phyloP scores from a whole-genome alignment of 345 rosid genomes.

The Sapria himalayana region DNA sequence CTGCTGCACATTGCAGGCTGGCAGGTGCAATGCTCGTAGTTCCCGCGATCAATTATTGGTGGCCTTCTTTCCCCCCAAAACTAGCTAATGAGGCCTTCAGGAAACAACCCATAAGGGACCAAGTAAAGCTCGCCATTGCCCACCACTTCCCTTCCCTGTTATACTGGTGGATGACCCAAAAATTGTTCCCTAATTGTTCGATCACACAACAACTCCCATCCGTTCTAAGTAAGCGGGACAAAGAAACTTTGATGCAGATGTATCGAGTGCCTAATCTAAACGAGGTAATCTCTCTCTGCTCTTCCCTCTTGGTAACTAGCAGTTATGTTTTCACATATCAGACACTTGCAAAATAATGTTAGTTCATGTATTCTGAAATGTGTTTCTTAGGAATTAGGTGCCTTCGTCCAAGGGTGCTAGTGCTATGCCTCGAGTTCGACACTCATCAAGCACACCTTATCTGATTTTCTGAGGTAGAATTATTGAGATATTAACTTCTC shows the following conservation, averaged over 20 bases:
- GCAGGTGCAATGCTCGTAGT: conserved; percentile 24
- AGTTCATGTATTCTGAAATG: too few relatives aligned
- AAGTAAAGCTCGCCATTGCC: conserved; percentile 21
- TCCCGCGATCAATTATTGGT: conserved; percentile 38
- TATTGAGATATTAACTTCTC: too few relatives aligned
- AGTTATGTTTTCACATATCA: too few relatives aligned
- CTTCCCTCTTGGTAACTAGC: too few relatives aligned
- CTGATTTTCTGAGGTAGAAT: too few relatives aligned
- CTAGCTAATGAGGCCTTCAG: conserved; percentile 14
- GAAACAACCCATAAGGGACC: conserved; percentile 20
- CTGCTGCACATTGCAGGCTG: conserved; percentile 14
- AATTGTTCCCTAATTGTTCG: conserved; percentile 22
- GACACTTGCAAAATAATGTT: too few relatives aligned
- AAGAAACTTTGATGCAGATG: conserved; percentile 15
- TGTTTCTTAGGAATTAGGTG: too few relatives aligned
- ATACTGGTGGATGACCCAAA: conserved; percentile 52
- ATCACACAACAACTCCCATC: conserved; percentile 14
- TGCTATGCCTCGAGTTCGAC: too few relatives aligned
- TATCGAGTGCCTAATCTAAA: conserved; percentile 12
- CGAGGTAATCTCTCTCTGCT: conserved; percentile 11
- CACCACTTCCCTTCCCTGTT: conserved; percentile 22
- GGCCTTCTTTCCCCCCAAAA: conserved; percentile 29
- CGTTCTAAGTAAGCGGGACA: conserved; percentile 11
- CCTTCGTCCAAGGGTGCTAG: too few relatives aligned
- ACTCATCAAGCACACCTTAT: too few relatives aligned